Base-by-base conservation (phyloP, 2,329 filamentous ascomycete genomes). In the Chaetomium olivaceum region DNA sequence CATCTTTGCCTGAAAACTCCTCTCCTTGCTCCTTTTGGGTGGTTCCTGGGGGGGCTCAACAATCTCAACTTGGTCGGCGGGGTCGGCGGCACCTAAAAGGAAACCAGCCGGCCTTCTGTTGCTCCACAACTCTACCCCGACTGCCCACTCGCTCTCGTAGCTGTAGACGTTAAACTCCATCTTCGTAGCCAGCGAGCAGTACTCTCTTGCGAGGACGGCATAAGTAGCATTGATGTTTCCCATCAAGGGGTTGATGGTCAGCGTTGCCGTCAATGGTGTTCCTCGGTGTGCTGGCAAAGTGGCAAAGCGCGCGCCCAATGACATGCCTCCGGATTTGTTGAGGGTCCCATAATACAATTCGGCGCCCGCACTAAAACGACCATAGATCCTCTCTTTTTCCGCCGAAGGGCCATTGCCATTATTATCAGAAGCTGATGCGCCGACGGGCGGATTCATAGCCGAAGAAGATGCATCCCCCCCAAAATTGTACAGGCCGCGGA, bases 161-260 rank as follows among this genome's bases (percentile, higher is more conserved):
- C 92, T 97, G 79, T 97, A 98, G 58, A 97, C 91, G 74, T 99
- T 99, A 79, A 99, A 99, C 74, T 96, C 93, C 79, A 98, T 94
- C 58, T 91, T 88, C 25, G 93, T 96, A 69, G 93, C 95, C 58
- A 99, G 85, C 12, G 92, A 91, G 71, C 96, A 87, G 73, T 92
- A 88, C 39, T 86, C 86, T 3, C 92, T 92, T 1, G 94, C 94
- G 73, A 92, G 90, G 57, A 98, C 91, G 0, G 95, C 91, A 76
- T 99, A 99, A 19, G 89, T 96, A 43, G 93, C 92, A 64, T 91
- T 93, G 66, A 99, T 84, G 74, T 92, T 96, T 21, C 95, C 95
- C 87, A 97, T 97, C 58, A 99, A 82, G 4, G 95, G 95, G 72
- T 97, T 98, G 58, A 97, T 78, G 8, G 94, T 98, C 72, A 98